A percentile compares a stretch with the other conserved stretches of the same genome.
phyloP scores from a whole-genome alignment of 106 monocot species.

The Triglochin maritima region DNA sequence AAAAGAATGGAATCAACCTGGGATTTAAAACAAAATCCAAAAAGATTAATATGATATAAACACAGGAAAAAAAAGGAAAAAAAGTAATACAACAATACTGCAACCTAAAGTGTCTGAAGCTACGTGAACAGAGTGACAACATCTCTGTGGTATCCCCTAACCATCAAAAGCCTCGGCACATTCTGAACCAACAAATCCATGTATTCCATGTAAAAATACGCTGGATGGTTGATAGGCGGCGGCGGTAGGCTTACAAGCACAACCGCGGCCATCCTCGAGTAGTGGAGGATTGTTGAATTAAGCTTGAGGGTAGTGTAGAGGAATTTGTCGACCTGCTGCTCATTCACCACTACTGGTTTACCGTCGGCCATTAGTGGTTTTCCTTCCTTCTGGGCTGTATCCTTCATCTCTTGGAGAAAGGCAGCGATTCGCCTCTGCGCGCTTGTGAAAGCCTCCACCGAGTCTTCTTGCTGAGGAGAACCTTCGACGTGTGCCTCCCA shows the following conservation, averaged over 20 bases:
- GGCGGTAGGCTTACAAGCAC: slow-evolving; percentile 94
- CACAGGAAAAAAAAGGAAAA: neutral
- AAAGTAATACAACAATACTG: no score
- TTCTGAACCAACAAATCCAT: slow-evolving; percentile 98
- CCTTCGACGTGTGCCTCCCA: slow-evolving; percentile 61
- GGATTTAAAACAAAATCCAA: neutral
- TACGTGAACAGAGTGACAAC: slow-evolving; percentile 93
- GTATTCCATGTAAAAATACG: slow-evolving; percentile 97
- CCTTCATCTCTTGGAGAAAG: slow-evolving; percentile 73
- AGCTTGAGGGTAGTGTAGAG: slow-evolving; percentile 84
- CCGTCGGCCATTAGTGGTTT: slow-evolving; percentile 63
- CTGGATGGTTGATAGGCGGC: slow-evolving; percentile 65
- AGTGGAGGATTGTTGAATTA: slow-evolving; percentile 76
- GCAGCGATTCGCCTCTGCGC: slow-evolving; percentile 55
- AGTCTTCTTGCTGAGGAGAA: slow-evolving; percentile 53
- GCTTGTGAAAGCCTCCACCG: slow-evolving; percentile 54
- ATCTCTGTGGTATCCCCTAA: slow-evolving; percentile 86
- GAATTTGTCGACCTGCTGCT: slow-evolving; percentile 91
- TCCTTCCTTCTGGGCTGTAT: slow-evolving; percentile 42
- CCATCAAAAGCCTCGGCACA: slow-evolving; percentile 82
- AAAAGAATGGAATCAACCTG: neutral
- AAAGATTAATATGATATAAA: neutral
- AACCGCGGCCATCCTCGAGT: slow-evolving; percentile 94
- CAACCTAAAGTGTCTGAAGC: neutral
- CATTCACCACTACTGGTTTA: slow-evolving; percentile 54